Base-by-base conservation (phyloP, 352 stramenopile genomes). In the Salisapilia sapeloensis region DNA sequence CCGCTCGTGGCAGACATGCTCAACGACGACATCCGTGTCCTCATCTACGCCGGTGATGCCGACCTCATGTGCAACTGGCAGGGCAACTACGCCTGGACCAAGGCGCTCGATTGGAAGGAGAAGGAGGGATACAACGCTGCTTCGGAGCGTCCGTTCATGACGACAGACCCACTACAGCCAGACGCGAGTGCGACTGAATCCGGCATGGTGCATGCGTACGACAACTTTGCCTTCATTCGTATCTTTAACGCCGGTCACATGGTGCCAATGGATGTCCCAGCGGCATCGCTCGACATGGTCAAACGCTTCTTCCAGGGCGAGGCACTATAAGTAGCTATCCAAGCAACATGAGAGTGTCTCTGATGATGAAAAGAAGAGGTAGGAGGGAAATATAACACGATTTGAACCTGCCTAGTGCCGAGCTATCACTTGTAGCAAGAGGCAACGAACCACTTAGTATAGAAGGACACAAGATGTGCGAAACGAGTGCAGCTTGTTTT, bases 1-100 rank as follows among this genome's bases (percentile, higher is more conserved):
- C 28, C 44, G 9, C 64, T 72, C 16, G 37, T 95, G 16, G 50
- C 51, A 2, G 67, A 84, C 15, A 46, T 97, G 30, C 51, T 96
- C 6, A 38, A 63, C 18, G 32, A 29, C 5, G 50, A 46, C 22
- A 28, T 65, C 13, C 53, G 51, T 6, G 76, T 91, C 12, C 58
- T 96, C 12, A 84, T 97, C 35, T 97, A 97, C 56, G 75, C 78
- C 18, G 90, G 90, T 35, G 90, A 97, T 54, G 54, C 76, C n/a
- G 81, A 94, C 46, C 92, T 96, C 39, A 86, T 96, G 33, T 96
- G 83, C 59, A 97, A 98, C 46, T 97, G 93, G 63, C 46, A 96
- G 21, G 92, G 91, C 14, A 98, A 96, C 21, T 38, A 90, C 29
- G 89, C 85, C 1, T 97, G 87, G 90, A 96, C 83, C 0, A 42